Base-by-base conservation (phyloP, 2,329 filamentous ascomycete genomes). In the Epicoccum nigrum region DNA sequence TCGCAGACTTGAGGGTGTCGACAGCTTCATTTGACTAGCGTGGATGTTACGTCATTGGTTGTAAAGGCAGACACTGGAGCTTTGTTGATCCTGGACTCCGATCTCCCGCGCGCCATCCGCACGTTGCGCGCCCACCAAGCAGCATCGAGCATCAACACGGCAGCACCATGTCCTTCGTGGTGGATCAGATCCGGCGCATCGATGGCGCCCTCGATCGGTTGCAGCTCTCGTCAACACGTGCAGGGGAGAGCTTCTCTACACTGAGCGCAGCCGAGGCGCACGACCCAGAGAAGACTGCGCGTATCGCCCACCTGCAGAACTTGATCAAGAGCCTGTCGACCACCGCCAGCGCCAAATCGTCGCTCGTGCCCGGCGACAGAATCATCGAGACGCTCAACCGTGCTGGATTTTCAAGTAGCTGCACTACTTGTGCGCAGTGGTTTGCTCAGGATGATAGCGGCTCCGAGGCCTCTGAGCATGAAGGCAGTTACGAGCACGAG, bases 311-410 rank as follows among this genome's bases (percentile, higher is more conserved):
- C 45, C 76, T 95, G 31, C 82, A 92, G 59, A 77, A 76, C 50
- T 83, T 92, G 46, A 83, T 90, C 64, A 87, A 87, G 71, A 79
- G 84, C 2, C 75, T 96, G 12, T 92, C 89, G 16, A 84, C 87
- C 4, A 85, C 85, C 2, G 84, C 87, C 1, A 83, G 85, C 2
- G 84, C 86, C 4, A 81, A 82, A 44, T 77, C 84, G 25, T 76
- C 89, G 6, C 75, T 92, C n/a, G 75, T 84, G 2, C 72, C 83
- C 17, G 75, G 77, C 45, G 81, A 54, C 19, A 60, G 81, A 19
- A 83, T 96, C 52, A 80, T 80, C 51, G 73, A 75, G 12, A 76
- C 92, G 25, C 79, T 96, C 30, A 74, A 80, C 7, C 82, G 86
- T 64, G 87, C 88, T 1, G 79, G 79, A 9, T 76, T 90, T 45